phyloP scores from a whole-genome alignment of 2,329 filamentous ascomycete species.

The Sclerotinia sclerotiorum region DNA sequence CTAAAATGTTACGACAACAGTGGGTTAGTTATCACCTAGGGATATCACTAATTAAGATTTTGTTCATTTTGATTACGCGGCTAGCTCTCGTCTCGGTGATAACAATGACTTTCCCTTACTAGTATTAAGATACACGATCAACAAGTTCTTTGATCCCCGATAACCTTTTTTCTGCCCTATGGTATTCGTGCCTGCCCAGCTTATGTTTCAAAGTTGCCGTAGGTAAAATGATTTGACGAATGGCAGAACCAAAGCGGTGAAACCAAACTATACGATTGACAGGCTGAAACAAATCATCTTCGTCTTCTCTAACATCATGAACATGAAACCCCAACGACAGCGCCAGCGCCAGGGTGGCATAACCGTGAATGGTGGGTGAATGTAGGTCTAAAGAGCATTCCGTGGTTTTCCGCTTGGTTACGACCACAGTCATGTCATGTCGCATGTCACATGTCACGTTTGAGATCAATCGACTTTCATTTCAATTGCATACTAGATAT shows the following conservation, averaged over 20 bases:
- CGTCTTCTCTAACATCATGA: not conserved
- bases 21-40: not conserved
- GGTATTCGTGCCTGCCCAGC: no score
- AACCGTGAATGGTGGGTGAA: not conserved
- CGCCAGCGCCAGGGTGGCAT: not conserved
- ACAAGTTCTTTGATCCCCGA: no score
- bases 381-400: not conserved
- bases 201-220: no score
- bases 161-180: no score
- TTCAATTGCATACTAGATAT: not conserved
- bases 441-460: not conserved
- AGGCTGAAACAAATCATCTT: not conserved
- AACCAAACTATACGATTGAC: not conserved
- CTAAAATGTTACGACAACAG: not conserved
- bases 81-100: not conserved
- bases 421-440: not conserved
- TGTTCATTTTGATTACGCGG: not conserved
- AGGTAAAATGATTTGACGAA: no score
- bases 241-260: no score
- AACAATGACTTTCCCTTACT: not conserved
- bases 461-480: not conserved
- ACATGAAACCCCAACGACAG: not conserved
- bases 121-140: no score
- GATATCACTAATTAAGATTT: not conserved
- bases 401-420: not conserved